Evolutionary conservation across 768 basidiomycete species (phyloP), one percentile per base, ranked within the genome.

Genomic region (Sarcodon sp.): DNA sequence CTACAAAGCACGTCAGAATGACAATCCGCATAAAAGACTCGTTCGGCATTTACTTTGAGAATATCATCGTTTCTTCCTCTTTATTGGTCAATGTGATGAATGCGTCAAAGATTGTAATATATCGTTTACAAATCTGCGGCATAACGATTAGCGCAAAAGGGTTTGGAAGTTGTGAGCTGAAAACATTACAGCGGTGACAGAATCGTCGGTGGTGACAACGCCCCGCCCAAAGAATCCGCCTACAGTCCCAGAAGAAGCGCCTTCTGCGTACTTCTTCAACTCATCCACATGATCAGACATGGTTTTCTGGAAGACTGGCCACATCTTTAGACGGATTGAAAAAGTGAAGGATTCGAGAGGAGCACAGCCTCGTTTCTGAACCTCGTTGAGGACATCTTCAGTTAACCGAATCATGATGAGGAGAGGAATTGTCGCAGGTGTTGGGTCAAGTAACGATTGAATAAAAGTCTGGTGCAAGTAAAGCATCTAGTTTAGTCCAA

Each of bases 51-150:
- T 58, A 94, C 94, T 92, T 92, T 18, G 85, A 79, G 58, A 96
- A 96, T 43, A 98, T 86, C 92, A 97, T 96, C 7, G 88, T 88
- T 61, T 96, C 93, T 54, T 96, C 90, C 37, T 80, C 83, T 51
- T 87, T 83, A 35, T 75, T 76, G 3, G 87, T 88, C 53, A 99
- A 66, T 31, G 78, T 75, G 16, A 93, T 79, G 53, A 92, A 79
- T 2, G 84, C 79, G 51, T 80, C 83, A 70, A 98, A 98, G 57
- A 96, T 60, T 12, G 69, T 68, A 11, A 83, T 71, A 62, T 98
- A 99, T 49, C 80, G 77, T 45, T 70, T 73, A 60, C 84, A 87
- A 11, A 92, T 77, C 85, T 73, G 53, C 6, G 32, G 18, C 35
- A 41, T 5, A 27, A 37, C 39, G 13, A 32, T 12, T 35, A 16